Base-by-base conservation (phyloP, 1,284 basidiomycete species). In the Ganoderma sinense region DNA sequence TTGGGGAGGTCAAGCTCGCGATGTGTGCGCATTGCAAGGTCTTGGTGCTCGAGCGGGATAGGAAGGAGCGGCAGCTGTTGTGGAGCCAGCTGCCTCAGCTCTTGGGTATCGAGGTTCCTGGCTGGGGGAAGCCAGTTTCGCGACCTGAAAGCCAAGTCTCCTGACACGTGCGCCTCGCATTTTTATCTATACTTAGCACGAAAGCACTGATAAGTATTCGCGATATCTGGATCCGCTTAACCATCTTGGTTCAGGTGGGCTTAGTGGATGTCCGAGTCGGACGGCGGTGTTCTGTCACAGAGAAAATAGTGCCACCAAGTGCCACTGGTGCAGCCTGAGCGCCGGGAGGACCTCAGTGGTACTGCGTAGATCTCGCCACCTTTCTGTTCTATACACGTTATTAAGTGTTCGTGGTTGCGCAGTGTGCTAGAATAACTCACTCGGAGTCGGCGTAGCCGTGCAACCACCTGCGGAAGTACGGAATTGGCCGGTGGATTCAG, bases 71-170 rank as follows among this genome's bases (percentile, higher is more conserved):
- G 26, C 6, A 16, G 36, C 5, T n/a, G 33, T 13, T 68, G 67
- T 68, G 67, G 67, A 61, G 53, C 8, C 29, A 36, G 2, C 31
- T 68, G 4, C 62, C 62, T 10, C 56, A 64, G 41, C 31, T 68
- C 10, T 33, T 68, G 18, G 67, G 41, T 0, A n/a, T 68, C 13
- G 43, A 51, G 23, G 62, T 68, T 5, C 62, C 62, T 1, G 62
- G 45, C 13, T 68, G 62, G 67, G n/a, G 48, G 23, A 51, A 51
- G 23, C 48, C 48, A 13, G 48, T n/a, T 11, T 23, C 48, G n/a
- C 23, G 23, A 51, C 10, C 4, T 51, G 48, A 20, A 11, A 6
- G 4, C 11, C 33, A 3, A 33, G 48, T 8, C 2, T 26, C 23
- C 6, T 45, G 43, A 45, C 43, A 20, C n/a, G 45, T 48, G 10